Base-by-base conservation (phyloP, 2,329 filamentous ascomycete genomes). In the Epichloe sibirici region DNA sequence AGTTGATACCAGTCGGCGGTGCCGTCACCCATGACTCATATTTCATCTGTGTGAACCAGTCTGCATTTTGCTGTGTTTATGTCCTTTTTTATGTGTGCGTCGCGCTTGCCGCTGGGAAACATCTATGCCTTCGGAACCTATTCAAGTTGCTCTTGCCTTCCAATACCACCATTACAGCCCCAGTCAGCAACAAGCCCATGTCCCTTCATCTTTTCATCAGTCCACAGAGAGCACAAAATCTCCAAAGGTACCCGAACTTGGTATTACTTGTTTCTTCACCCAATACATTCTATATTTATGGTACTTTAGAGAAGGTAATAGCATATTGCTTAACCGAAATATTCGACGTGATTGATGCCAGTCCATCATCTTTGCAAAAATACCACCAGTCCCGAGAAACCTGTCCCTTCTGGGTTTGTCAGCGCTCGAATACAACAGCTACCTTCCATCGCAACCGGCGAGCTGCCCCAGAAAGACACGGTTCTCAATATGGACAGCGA, bases 1-100 rank as follows among this genome's bases (percentile, higher is more conserved):
- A 68, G 67, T 65, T 64, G 58, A 68, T 65, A 63, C 59, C 62
- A 65, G 62, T 62, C 61, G 58, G 58, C 59, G 62, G 62, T 63
- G 61, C 45, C 35, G 53, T 42, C 48, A 54, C 40, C 40, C 21
- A 51, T 38, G 35, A 51, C 51, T 45, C 21, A 49, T 35, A 46
- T 51, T 44, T n/a, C 46, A 11, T 46, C 42, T 47, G 42, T 47
- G 53, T 51, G 37, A 49, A 35, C 8, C n/a, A 43, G 15, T 31
- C 25, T 31, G 23, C 17, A 28, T 40, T 13, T n/a, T 12, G 38
- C 21, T 15, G 25, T 37, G n/a, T 38, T 31, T 45, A 25, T 40
- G 23, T 37, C 9, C n/a, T 28, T 15, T 25, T 43, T 28, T 3
- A 5, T 45, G 39, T 40, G 34, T 39, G 17, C 39, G 23, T 45